Evolutionary conservation across 73 alveolate genomes (phyloP).

Genomic region (Paramecium pentaurelia): DNA sequence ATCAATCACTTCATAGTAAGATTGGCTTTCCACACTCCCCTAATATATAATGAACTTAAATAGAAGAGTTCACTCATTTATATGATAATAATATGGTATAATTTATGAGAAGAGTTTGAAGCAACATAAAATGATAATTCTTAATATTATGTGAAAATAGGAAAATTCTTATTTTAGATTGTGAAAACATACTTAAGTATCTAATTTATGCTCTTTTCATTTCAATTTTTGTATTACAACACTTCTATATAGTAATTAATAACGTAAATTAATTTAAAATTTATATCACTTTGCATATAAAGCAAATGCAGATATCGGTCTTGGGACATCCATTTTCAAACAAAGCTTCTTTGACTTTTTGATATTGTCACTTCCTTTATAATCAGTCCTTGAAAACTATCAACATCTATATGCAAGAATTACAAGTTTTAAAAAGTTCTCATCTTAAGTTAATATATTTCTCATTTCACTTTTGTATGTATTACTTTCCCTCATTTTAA

Average conservation of each 20-base stretch:
- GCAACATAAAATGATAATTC: not conserved
- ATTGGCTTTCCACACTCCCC: not conserved
- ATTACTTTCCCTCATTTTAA: not conserved
- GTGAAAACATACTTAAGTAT: not conserved
- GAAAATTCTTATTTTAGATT: not conserved
- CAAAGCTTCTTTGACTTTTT: not conserved
- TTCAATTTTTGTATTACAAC: not conserved
- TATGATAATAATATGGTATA: not conserved
- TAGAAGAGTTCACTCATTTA: not conserved
- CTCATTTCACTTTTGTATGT: constrained; percentile 26
- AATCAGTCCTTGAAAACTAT: constrained; percentile 22
- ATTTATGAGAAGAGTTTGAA: not conserved
- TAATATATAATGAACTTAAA: not conserved
- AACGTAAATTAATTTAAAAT: constrained; percentile 6
- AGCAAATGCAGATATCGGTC: constrained; percentile 40
- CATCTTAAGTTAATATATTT: not conserved
- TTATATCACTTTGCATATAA: not conserved
- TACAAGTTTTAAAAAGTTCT: not conserved
- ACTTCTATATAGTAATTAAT: not conserved
- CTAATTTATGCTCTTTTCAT: not conserved
- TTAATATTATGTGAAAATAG: not conserved
- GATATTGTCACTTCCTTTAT: not conserved
- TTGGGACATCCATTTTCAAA: not conserved
- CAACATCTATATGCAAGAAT: not conserved
- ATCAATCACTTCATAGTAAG: not conserved